Conservation (phyloP, 2,329 filamentous ascomycete genomes). For the Coniella vitis region DNA sequence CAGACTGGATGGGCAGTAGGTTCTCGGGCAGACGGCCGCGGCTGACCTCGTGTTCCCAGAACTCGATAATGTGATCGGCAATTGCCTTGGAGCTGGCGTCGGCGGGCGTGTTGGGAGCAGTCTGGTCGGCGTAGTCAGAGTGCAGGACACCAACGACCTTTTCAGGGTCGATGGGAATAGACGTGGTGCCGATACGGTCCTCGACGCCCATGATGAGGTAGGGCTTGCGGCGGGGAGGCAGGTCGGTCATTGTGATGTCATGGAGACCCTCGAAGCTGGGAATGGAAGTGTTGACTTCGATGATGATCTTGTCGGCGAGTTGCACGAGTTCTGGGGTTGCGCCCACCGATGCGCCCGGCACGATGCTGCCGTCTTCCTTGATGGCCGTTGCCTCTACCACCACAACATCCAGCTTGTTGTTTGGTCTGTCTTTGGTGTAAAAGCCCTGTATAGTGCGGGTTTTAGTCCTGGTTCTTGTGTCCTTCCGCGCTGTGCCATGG, state of each 20-base stretch:
- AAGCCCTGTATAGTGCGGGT: slow-evolving; percentile 53
- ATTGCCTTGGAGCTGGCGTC: slow-evolving; percentile 69
- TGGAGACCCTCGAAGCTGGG: slow-evolving; percentile 83
- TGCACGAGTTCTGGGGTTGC: slow-evolving; percentile 81
- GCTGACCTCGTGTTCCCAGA: slow-evolving; percentile 75
- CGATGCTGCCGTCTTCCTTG: slow-evolving; percentile 81
- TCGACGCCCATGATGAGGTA: slow-evolving; percentile 81
- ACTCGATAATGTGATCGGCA: slow-evolving; percentile 72
- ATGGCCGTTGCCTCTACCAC: slow-evolving; percentile 84
- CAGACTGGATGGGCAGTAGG: slow-evolving; percentile 76
- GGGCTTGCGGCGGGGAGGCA: slow-evolving; percentile 74
- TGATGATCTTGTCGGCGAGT: slow-evolving; percentile 88
- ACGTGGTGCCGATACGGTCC: slow-evolving; percentile 76
- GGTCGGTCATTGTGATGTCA: slow-evolving; percentile 84
- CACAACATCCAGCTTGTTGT: slow-evolving; percentile 71
- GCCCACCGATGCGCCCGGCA: slow-evolving; percentile 79
- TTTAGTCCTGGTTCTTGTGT: background rate
- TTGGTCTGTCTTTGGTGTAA: slow-evolving; percentile 74
- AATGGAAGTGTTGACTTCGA: slow-evolving; percentile 83
- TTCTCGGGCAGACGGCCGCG: slow-evolving; percentile 70
- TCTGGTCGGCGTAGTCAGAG: slow-evolving; percentile 72
- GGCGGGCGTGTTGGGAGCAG: slow-evolving; percentile 67
- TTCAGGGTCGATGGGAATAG: slow-evolving; percentile 76
- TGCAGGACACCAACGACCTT: slow-evolving; percentile 81
- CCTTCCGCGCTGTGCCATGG: background rate